Evolutionary conservation across 2,329 filamentous ascomycete species (phyloP), one percentile per base, ranked within the genome.

Genomic region (Cordyceps farinosa): DNA sequence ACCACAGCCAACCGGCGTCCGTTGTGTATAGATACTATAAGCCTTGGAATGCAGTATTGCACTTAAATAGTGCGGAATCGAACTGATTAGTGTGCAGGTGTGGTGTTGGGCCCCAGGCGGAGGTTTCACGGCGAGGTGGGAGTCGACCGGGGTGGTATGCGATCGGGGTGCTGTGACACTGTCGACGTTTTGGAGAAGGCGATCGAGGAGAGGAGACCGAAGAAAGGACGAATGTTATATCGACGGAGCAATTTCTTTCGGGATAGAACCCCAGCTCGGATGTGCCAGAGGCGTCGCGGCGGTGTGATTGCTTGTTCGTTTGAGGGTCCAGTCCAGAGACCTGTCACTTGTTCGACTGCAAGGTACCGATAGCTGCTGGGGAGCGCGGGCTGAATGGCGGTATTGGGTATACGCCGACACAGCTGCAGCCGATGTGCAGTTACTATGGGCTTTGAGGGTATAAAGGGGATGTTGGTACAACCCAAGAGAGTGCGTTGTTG

Each of bases 401-500:
- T 22, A 30, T 50, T n/a, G 27, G 42, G 48, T 59, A 17, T 30
- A 40, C 27, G 10, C 10, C n/a, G 6, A 45, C n/a, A 59, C 17
- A 59, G 8, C n/a, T 36, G n/a, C 27, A 29, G 45, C 13, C 8
- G 22, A n/a, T 17, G 15, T 22, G 27, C 36, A 44, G 29, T 11
- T 11, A 29, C 10, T n/a, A 34, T 38, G 15, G 30, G 6, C 27
- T 36, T 22, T 15, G 11, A 22, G 36, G 48, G 8, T n/a, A 51
- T 22, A n/a, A 32, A 45, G 27, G 4, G 6, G 11, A 27, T 5
- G 13, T 27, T 45, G 40, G 42, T 22, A n/a, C 32, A 48, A 22
- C 13, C 50, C 42, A n/a, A 45, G 32, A 36, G 42, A 34, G 15
- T 40, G 22, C 17, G 59, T 54, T 61, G 59, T 34, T 47, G 59